phyloP scores from a whole-genome alignment of 306 rosid species.

The Carpinus viminea region DNA sequence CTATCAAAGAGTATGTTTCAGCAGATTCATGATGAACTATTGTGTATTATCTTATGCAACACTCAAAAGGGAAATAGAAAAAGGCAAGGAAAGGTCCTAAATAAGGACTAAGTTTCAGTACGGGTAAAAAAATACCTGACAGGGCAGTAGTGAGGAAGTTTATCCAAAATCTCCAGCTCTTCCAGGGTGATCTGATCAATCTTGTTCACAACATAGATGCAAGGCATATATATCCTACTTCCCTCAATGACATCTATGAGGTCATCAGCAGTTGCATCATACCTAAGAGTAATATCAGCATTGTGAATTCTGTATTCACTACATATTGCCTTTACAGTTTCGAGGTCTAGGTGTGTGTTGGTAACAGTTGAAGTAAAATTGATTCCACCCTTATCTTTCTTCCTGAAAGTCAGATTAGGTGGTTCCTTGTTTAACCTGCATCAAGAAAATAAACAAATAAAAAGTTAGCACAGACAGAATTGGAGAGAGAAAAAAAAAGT shows the following conservation, averaged over 20 bases:
- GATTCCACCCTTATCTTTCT: constrained; percentile 95
- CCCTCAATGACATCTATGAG: constrained; percentile 97
- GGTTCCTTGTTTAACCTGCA: constrained; percentile 95
- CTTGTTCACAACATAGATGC: constrained; percentile 94
- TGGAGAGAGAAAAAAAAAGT: no score
- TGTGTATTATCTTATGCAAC: no score
- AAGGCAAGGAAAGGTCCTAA: no score
- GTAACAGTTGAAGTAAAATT: constrained; percentile 90
- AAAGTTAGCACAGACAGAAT: constrained; percentile 16
- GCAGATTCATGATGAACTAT: no score
- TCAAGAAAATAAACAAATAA: constrained; percentile 13
- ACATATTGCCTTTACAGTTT: constrained; percentile 92
- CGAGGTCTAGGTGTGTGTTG: constrained; percentile 90
- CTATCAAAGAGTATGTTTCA: neutral
- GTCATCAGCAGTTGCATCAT: constrained; percentile 95
- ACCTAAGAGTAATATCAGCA: constrained; percentile 93
- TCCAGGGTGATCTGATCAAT: constrained; percentile 96
- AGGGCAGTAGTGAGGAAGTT: constrained; percentile 96
- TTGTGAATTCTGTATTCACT: constrained; percentile 93
- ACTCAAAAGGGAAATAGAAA: no score
- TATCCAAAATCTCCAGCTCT: constrained; percentile 97
- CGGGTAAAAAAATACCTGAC: constrained; percentile 56
- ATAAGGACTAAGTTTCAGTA: neutral
- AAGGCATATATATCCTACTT: constrained; percentile 88
- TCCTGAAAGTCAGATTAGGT: constrained; percentile 87